These are phyloP conservation scores for Colletotrichum tofieldiae DNA, from an alignment of 2,329 filamentous ascomycete species.

Conservation along the genomic window DNA sequence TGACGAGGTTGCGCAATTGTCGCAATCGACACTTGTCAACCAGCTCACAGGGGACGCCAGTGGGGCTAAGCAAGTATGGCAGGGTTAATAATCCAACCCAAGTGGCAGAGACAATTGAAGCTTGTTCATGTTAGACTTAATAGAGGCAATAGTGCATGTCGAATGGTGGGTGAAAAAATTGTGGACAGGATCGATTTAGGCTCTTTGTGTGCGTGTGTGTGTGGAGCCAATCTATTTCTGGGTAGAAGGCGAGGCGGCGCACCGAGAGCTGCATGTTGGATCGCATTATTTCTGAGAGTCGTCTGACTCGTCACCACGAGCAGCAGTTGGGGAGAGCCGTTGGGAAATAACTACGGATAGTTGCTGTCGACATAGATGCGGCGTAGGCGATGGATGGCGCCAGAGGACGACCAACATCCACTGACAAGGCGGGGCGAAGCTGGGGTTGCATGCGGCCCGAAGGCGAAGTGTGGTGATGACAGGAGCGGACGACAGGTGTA, in stretches of 20 bases:
- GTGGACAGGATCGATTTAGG: background rate
- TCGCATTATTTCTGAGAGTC: background rate
- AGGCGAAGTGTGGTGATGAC: constrained; percentile 9
- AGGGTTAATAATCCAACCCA: background rate
- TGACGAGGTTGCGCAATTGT: background rate
- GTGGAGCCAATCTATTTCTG: constrained; percentile 10
- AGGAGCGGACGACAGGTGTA: background rate
- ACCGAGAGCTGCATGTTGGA: background rate
- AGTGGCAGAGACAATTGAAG: background rate
- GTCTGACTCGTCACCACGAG: constrained; percentile 18
- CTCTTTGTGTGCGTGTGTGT: no score
- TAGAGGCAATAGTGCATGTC: background rate
- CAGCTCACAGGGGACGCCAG: background rate
- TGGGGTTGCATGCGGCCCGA: background rate
- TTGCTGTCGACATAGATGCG: background rate
- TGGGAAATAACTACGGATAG: background rate
- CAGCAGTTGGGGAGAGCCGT: background rate
- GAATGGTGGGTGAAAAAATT: background rate
- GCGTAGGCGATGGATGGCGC: background rate
- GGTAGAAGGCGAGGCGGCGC: background rate
- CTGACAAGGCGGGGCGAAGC: background rate
- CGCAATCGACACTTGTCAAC: background rate
- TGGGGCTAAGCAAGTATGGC: background rate
- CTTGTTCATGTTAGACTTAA: background rate
- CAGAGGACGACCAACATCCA: background rate